Conservation (phyloP, 2,329 filamentous ascomycete species). For the Cytospora schulzeri region DNA sequence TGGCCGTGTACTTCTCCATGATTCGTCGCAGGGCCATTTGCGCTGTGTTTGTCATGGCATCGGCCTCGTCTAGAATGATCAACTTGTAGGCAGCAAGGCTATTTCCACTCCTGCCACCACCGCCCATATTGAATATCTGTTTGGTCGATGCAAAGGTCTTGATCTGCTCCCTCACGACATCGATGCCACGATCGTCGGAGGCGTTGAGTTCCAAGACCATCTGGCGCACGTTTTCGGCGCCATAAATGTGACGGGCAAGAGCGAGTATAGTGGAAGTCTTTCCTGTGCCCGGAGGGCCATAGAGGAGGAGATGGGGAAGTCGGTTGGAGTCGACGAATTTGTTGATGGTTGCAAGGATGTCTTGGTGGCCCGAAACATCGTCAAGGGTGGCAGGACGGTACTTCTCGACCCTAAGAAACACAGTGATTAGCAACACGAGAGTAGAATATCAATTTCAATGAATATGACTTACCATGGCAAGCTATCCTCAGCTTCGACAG, state of each 20-base stretch:
- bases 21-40: constrained; percentile 97
- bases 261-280: constrained; percentile 97
- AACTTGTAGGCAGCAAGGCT: constrained; percentile 83
- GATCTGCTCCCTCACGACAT: constrained; percentile 97
- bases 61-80: constrained; percentile 97
- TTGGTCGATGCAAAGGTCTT: constrained; percentile 98
- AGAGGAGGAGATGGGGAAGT: constrained; percentile 92
- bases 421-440: constrained; percentile 26
- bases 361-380: constrained; percentile 95
- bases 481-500: constrained; percentile 90
- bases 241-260: constrained; percentile 90
- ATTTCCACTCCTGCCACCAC: constrained; percentile 45
- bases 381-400: constrained; percentile 86
- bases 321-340: constrained; percentile 95
- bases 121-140: constrained; percentile 82
- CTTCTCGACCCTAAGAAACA: constrained; percentile 78
- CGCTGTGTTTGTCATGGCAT: constrained; percentile 98
- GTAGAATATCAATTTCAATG: not conserved
- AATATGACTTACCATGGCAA: constrained; percentile 74
- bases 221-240: constrained; percentile 87
- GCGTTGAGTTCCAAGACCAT: constrained; percentile 99
- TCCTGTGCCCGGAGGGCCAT: constrained; percentile 93
- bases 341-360: constrained; percentile 97
- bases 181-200: constrained; percentile 95
- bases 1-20: constrained; percentile 99